Evolutionary conservation across 139 green algal genomes (phyloP), one percentile per base, ranked within the genome.

Genomic region (Tetratostichococcus sp.): DNA sequence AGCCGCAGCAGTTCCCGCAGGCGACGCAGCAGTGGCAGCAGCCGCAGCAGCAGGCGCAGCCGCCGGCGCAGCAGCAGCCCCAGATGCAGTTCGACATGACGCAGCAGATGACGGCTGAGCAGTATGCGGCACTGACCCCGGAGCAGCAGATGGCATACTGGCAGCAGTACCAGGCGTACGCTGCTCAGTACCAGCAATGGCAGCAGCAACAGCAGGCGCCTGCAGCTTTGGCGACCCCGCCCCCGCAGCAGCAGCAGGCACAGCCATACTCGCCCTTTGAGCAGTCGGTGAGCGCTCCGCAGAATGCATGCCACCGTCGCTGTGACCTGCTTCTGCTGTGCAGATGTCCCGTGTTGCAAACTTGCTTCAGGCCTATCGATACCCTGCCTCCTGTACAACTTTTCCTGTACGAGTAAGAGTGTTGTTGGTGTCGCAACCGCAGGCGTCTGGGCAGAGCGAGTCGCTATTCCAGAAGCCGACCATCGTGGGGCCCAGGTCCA

Each of bases 81-180:
- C 62, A 68, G 50, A 25, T 26, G 50, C 50, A 62, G 50, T 62
- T 62, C 26, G 50, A 62, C 50, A 62, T 62, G 50, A 62, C 50
- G 50, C 50, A 62, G 50, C 50, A 62, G 50, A 62, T 62, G 50
- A 62, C 50, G 50, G 17, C 50, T 26, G 62, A 68, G 4, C 62
- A 68, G 30, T 68, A 34, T 16, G 30, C n/a, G 6, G 62, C 62
- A 5, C n/a, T 68, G 62, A 68, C 62, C 26, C 62, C 62, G 5
- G 62, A 68, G 2, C 62, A 68, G 62, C 62, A 68, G 62, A 68
- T 35, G n/a, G 62, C n/a, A 16, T 68, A 68, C 28, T 68, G 62
- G 62, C 62, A 68, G 62, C n/a, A 32, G 28, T 68, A 68, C 62
- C 28, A 68, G n/a, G 62, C 62, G 28, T 68, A 34, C 5, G 19